phyloP scores from a whole-genome alignment of 2,329 filamentous ascomycete genomes.

The Alternaria infectoria region DNA sequence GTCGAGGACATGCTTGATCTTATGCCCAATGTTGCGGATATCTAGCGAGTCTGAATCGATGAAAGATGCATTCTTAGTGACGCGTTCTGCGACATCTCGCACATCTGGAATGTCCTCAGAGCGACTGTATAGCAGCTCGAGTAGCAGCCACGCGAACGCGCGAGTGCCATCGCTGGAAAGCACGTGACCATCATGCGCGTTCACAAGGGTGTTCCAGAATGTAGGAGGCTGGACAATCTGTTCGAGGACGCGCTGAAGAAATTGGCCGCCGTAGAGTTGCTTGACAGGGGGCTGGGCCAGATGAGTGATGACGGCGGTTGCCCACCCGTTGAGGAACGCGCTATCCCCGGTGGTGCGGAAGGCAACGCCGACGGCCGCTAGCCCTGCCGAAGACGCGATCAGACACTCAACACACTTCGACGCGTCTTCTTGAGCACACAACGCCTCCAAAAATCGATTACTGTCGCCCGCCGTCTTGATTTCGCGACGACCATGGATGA shows the following conservation, averaged over 20 bases:
- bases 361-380: slow-evolving; percentile 47
- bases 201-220: slow-evolving; percentile 60
- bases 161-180: slow-evolving; percentile 34
- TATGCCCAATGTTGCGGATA: slow-evolving; percentile 64
- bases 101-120: slow-evolving; percentile 34
- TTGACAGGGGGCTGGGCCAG: slow-evolving; percentile 55
- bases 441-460: slow-evolving; percentile 57
- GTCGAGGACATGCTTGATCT: slow-evolving; percentile 51
- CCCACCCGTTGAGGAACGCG: slow-evolving; percentile 54
- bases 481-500: slow-evolving; percentile 49
- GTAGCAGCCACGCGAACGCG: slow-evolving; percentile 50
- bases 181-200: slow-evolving; percentile 27
- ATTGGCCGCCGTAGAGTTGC: slow-evolving; percentile 57
- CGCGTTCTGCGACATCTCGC: slow-evolving; percentile 27
- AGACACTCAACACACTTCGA: slow-evolving; percentile 48
- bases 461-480: slow-evolving; percentile 50
- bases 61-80: slow-evolving; percentile 28
- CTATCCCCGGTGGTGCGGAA: slow-evolving; percentile 54
- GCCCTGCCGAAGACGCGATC: slow-evolving; percentile 30
- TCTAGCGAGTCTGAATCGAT: slow-evolving; percentile 52
- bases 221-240: slow-evolving; percentile 60
- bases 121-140: slow-evolving; percentile 56
- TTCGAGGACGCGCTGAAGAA: slow-evolving; percentile 56
- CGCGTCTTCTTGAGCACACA: slow-evolving; percentile 52
- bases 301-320: slow-evolving; percentile 43